Conservation (phyloP, 805 yeast species). For the Nakazawaea siamensis region DNA sequence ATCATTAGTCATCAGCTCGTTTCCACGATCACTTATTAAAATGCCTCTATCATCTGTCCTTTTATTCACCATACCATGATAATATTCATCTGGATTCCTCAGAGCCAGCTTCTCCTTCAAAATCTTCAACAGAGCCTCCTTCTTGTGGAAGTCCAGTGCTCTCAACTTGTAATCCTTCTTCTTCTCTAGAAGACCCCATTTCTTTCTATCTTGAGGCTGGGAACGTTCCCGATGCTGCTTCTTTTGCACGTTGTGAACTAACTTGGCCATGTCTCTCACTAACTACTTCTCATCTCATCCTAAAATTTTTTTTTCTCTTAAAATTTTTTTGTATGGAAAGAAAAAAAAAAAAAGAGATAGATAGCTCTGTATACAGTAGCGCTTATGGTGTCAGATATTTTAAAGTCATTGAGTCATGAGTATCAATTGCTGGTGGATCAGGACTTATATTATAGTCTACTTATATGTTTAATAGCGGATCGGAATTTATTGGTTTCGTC, state of each 20-base stretch:
- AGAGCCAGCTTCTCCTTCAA: slow-evolving; percentile 63
- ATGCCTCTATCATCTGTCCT: slow-evolving; percentile 68
- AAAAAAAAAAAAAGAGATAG: no score
- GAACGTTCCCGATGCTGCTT: slow-evolving; percentile 94
- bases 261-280: slow-evolving; percentile 50
- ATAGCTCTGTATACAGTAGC: no score
- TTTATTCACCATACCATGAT: slow-evolving; percentile 80
- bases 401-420: no score
- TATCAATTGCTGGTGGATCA: slow-evolving; percentile 11
- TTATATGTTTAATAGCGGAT: slow-evolving; percentile 18
- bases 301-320: neutral
- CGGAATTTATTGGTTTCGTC: slow-evolving; percentile 20
- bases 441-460: slow-evolving; percentile 16
- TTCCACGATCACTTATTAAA: slow-evolving; percentile 55
- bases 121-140: slow-evolving; percentile 57
- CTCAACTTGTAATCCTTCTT: slow-evolving; percentile 70
- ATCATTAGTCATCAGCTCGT: slow-evolving; percentile 52
- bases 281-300: neutral
- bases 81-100: slow-evolving; percentile 91
- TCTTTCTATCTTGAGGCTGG: slow-evolving; percentile 67
- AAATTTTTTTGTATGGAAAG: neutral
- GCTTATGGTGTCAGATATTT: no score
- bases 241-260: slow-evolving; percentile 88
- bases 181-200: slow-evolving; percentile 85
- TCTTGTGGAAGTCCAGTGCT: slow-evolving; percentile 50